These are phyloP conservation scores for Eucalyptus sp. DNA, from an alignment of 345 rosid species.

Conservation along the genomic window DNA sequence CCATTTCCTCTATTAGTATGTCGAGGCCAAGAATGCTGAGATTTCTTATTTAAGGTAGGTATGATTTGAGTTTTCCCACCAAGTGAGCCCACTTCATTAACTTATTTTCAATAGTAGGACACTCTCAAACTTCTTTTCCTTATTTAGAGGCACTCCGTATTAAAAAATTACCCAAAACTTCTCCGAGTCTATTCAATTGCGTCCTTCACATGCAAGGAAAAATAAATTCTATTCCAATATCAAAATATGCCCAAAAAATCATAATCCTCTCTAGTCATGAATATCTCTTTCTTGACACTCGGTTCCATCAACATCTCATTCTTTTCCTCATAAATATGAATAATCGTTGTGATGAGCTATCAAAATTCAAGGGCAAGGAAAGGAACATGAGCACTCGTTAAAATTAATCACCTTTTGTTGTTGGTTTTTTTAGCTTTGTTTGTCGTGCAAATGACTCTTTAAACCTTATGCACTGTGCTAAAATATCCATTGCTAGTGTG, in stretches of 20 bases:
- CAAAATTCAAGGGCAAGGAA: neutral
- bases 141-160: neutral
- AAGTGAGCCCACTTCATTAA: neutral
- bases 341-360: rapidly evolving
- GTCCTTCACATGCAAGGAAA: neutral
- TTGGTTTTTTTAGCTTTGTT: neutral
- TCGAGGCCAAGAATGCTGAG: neutral
- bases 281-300: neutral
- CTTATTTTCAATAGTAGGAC: neutral
- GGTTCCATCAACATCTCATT: neutral
- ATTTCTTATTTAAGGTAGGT: neutral
- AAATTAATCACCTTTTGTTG: neutral
- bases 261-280: neutral
- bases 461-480: rapidly evolving
- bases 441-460: neutral
- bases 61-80: neutral
- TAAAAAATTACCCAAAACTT: neutral
- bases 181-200: neutral
- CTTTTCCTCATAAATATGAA: neutral
- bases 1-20: neutral
- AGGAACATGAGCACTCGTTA: too few species aligned
- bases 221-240: neutral
- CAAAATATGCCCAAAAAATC: neutral
- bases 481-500: neutral
- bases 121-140: neutral